These are phyloP conservation scores for Hemisphaericaspora nanyangensis DNA, from an alignment of 805 yeast species.

Conservation along the genomic window DNA sequence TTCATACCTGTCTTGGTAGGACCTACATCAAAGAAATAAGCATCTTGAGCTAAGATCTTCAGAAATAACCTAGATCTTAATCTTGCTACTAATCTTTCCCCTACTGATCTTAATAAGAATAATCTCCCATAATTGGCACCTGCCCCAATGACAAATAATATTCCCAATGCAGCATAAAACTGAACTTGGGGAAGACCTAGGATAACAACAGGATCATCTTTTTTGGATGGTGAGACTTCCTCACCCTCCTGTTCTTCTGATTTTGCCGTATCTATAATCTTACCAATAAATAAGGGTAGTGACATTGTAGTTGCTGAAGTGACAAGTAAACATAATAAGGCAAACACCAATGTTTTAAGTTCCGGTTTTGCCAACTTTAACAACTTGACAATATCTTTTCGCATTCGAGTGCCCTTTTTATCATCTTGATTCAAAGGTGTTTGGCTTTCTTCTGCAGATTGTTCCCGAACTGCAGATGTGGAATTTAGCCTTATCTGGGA, in stretches of 20 bases:
- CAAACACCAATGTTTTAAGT: slow-evolving; percentile 50
- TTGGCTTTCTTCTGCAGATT: background rate
- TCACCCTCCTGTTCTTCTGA: slow-evolving; percentile 10
- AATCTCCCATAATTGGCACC: slow-evolving; percentile 77
- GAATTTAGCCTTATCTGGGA: background rate
- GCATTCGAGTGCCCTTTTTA: slow-evolving; percentile 1
- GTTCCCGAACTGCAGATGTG: background rate
- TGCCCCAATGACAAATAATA: slow-evolving; percentile 69
- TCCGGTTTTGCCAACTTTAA: slow-evolving; percentile 35
- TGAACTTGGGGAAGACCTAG: slow-evolving; percentile 60
- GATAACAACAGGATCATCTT: slow-evolving; percentile 5
- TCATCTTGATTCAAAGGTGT: background rate
- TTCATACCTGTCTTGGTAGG: slow-evolving; percentile 46
- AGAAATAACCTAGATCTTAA: slow-evolving; percentile 73
- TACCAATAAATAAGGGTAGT: slow-evolving; percentile 81
- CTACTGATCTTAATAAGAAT: slow-evolving; percentile 69
- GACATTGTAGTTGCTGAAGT: slow-evolving; percentile 80
- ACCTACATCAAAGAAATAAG: slow-evolving; percentile 84
- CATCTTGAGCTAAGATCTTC: slow-evolving; percentile 78
- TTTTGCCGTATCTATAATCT: slow-evolving; percentile 70
- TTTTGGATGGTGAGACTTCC: background rate
- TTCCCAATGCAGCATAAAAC: slow-evolving; percentile 60
- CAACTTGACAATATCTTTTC: slow-evolving; percentile 20
- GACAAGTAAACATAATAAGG: slow-evolving; percentile 58
- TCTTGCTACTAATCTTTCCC: slow-evolving; percentile 84